Evolutionary conservation across 2,329 filamentous ascomycete species (phyloP).

Genomic region (Phyllosticta citribraziliensis): DNA sequence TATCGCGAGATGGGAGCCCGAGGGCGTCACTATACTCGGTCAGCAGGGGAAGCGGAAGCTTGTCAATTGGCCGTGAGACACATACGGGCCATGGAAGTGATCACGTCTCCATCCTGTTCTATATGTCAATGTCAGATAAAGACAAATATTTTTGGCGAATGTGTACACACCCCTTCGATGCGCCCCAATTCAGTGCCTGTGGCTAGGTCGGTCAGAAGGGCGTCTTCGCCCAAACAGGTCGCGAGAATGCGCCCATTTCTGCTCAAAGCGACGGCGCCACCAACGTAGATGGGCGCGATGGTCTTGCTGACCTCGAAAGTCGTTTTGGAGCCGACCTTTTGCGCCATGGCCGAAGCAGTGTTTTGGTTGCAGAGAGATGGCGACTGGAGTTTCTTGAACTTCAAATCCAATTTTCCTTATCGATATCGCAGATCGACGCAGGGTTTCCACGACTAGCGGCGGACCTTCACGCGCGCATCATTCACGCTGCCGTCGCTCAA

Average conservation of each 20-base stretch:
- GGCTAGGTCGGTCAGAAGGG: constrained; percentile 71
- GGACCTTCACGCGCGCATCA: neutral
- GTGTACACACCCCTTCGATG: constrained; percentile 69
- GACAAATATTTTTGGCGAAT: neutral
- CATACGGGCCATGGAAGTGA: constrained; percentile 62
- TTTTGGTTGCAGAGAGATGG: neutral
- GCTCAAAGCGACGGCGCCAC: constrained; percentile 77
- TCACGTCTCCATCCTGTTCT: constrained; percentile 50
- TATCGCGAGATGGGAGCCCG: constrained; percentile 75
- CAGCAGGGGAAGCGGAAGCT: constrained; percentile 13
- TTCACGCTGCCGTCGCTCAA: neutral
- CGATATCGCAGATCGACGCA: neutral
- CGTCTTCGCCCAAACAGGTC: constrained; percentile 86
- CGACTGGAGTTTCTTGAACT: neutral
- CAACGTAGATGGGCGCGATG: constrained; percentile 88
- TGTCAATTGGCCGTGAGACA: neutral
- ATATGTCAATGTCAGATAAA: constrained; percentile 31
- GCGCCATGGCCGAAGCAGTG: constrained; percentile 33
- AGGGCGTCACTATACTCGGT: constrained; percentile 61
- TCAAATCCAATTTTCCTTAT: neutral
- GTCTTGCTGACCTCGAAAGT: constrained; percentile 79
- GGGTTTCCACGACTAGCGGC: neutral
- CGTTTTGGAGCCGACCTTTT: constrained; percentile 58
- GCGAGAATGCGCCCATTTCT: constrained; percentile 72
- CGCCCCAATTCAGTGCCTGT: constrained; percentile 74